Base-by-base conservation (phyloP, 2,329 filamentous ascomycete genomes). In the Pezicula carpinea region DNA sequence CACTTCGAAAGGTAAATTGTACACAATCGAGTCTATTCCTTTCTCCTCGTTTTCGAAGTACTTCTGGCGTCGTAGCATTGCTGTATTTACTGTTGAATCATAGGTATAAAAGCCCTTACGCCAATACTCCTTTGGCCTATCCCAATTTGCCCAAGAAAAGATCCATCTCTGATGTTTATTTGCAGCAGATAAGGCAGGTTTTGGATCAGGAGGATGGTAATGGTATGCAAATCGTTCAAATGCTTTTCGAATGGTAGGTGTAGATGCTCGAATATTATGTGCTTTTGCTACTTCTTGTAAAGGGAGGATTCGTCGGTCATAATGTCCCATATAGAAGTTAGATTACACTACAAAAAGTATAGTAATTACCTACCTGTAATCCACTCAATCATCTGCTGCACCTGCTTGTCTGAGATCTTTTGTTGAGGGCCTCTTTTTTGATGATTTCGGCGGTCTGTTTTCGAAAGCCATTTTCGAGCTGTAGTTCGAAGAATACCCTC, bases 151-250 rank as follows among this genome's bases (percentile, higher is more conserved):
- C 26, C 48, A 50, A 17, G 39, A 44, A 23, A 53, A 53, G 10
- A 29, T 53, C 35, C 23, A 53, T 31, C 48, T 32, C 21, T 48
- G 42, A 35, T 38, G 39, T 34, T 47, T 47, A 21, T 36, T 45
- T 32, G 13, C 21, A 23, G 44, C 18, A 1, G 39, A 50, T 15
- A 44, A 26, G 17, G 43, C 44, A 36, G 44, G 41, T 15, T 53
- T 50, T 33, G 14, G 50, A 40, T 50, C 32, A 39, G 42, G 44
- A 5, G 18, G 32, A 46, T 53, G 39, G 23, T 49, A 43, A 29
- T 52, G 35, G 29, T 52, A 52, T 11, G 43, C 50, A 35, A 44
- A 31, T 6, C 50, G 44, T 19, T 21, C 36, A 34, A 52, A 49
- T n/a, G 47, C 44, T 21, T 22, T 11, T 40, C 47, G 19, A 39